Evolutionary conservation across 2,329 filamentous ascomycete genomes (phyloP).

Genomic region (Sporothrix brunneoviolacea): DNA sequence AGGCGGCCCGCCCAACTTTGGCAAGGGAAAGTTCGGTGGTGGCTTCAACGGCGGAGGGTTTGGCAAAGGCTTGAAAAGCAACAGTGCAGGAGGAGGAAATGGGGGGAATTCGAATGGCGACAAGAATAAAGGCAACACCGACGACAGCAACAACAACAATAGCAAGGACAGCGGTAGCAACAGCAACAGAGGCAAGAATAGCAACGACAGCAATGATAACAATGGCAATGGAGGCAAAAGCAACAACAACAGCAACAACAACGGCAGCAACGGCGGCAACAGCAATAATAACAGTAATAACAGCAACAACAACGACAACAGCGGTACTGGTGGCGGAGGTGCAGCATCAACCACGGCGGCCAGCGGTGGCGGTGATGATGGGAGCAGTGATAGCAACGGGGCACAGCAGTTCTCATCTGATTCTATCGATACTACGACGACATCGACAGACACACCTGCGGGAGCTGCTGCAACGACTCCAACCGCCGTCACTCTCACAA

Average conservation of each 20-base stretch:
- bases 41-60: background rate
- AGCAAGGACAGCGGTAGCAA: constrained; percentile 8
- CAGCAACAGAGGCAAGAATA: background rate
- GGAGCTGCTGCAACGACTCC: background rate
- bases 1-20: too few relatives aligned
- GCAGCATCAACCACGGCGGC: background rate
- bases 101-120: background rate
- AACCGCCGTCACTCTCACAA: background rate
- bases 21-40: background rate
- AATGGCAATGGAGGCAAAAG: background rate
- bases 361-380: background rate
- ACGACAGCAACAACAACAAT: background rate
- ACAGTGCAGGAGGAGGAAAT: background rate
- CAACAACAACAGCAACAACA: background rate
- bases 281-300: constrained; percentile 11
- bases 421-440: background rate
- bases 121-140: constrained; percentile 12
- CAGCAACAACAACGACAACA: background rate
- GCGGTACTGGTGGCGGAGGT: background rate
- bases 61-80: background rate
- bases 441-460: background rate
- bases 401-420: constrained; percentile 2
- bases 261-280: constrained; percentile 8
- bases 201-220: constrained; percentile 5
- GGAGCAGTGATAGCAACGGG: constrained; percentile 6